Conservation (phyloP, 1,139 yeast species). For the Pichia sp. region DNA sequence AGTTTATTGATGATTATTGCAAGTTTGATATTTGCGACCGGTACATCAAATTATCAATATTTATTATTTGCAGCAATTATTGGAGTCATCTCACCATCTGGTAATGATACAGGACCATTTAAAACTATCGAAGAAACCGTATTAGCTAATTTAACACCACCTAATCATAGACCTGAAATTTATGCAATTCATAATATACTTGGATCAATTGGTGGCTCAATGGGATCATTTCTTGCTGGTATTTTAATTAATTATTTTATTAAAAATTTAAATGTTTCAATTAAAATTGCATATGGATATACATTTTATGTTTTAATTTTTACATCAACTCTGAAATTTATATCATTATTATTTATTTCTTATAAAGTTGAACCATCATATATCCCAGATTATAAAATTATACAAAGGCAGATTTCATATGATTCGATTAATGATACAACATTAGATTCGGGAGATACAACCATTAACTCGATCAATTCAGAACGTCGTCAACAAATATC, state of each 20-base stretch:
- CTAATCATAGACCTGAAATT: conserved; percentile 60
- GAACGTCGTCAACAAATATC: conserved; percentile 15
- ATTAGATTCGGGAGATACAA: neutral
- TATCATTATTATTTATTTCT: conserved; percentile 48
- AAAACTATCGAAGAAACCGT: conserved; percentile 84
- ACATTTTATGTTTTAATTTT: conserved; percentile 54
- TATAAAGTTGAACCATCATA: conserved; percentile 44
- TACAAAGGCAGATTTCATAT: neutral
- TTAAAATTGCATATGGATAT: conserved; percentile 45
- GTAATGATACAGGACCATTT: conserved; percentile 92
- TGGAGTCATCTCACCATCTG: conserved; percentile 83
- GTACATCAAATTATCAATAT: conserved; percentile 43
- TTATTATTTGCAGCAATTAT: conserved; percentile 58
- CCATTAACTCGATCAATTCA: neutral
- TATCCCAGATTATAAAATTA: conserved; percentile 19
- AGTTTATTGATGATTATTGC: conserved; percentile 63
- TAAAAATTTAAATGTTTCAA: conserved; percentile 30
- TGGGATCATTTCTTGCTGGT: conserved; percentile 69
- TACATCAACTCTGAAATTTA: conserved; percentile 50
- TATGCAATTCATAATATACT: conserved; percentile 66
- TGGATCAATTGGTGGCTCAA: conserved; percentile 68
- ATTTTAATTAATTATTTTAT: conserved; percentile 42
- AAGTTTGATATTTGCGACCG: conserved; percentile 56
- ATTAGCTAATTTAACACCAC: conserved; percentile 72
- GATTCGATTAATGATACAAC: neutral